Evolutionary conservation across 2,329 filamentous ascomycete species (phyloP), one percentile per base, ranked within the genome.

Genomic region (Ceratocystis alfenasii): DNA sequence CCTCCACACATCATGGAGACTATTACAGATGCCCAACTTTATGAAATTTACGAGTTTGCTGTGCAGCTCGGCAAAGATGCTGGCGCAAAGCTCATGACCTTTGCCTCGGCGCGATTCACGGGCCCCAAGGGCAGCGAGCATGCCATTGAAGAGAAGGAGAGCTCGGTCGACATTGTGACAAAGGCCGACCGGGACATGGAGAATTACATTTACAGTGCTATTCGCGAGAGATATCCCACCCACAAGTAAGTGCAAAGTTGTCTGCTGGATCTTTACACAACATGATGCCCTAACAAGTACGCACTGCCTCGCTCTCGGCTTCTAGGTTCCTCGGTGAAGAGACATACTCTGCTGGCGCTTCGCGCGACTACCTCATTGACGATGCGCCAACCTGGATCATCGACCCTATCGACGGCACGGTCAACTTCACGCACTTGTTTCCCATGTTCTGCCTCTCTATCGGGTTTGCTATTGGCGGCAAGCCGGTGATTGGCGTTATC

Each of bases 391-490:
- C 88, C 41, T 91, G 88, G 88, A 84, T 86, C 71, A 81, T 91
- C 50, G 88, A 92, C 74, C 88, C 88, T 8, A 79, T 91, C 33
- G 88, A 91, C 71, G 87, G 87, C 77, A 91, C 88, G 2, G 87
- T 91, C 68, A 91, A 91, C 77, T 91, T 88, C 76, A 89, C 87
- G 36, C 88, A 91, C 73, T 80, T 89, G 5, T 90, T 89, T 72
- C 87, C 87, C 67, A 89, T 90, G 85, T 90, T 89, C 76, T 91
- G 88, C 74, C 85, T 91, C 55, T 89, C 86, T 45, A 90, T 91
- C 71, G 87, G 80, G 62, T 85, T 91, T 71, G 78, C 87, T 28
- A 72, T 88, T 65, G 74, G 80, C 20, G 78, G 81, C 5, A 74
- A 77, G 33, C 86, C 88, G 2, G 74, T 86, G 1, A 82, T 91